Evolutionary conservation across 1,284 basidiomycete species (phyloP).

Genomic region (Tilletia horrida): DNA sequence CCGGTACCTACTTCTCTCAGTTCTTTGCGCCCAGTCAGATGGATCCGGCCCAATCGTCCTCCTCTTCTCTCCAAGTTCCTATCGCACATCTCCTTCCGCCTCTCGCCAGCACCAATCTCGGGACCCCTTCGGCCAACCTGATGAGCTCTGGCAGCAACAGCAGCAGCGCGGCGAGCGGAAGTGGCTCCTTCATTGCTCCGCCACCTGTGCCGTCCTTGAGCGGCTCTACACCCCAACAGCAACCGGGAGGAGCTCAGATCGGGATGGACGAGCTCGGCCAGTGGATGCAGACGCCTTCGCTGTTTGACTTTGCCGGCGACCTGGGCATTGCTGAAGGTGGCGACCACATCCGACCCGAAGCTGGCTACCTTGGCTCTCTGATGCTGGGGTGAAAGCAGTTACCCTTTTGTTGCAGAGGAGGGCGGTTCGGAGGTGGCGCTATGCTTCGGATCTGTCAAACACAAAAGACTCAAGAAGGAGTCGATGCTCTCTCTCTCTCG

Average conservation of each 20-base stretch:
- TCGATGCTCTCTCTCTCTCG: too few species aligned
- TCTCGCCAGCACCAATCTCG: background rate
- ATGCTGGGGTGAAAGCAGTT: background rate
- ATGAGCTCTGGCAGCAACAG: background rate
- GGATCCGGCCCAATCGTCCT: background rate
- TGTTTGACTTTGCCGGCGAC: conserved; percentile 16
- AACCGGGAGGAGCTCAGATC: background rate
- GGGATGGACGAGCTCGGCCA: background rate
- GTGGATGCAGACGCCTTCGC: conserved; percentile 12
- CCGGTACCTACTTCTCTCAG: background rate
- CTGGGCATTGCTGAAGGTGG: conserved; percentile 10
- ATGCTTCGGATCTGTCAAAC: too few species aligned
- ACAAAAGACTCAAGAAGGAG: too few species aligned
- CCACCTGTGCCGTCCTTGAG: background rate
- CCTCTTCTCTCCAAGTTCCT: background rate
- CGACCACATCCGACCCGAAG: background rate
- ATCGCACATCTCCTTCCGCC: background rate
- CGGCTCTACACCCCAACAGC: too few species aligned
- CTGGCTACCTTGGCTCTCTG: background rate
- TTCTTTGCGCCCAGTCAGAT: conserved; percentile 11
- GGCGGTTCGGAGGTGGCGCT: too few species aligned
- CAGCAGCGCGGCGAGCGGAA: background rate
- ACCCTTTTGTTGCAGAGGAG: too few species aligned
- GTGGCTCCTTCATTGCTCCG: background rate
- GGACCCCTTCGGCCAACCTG: conserved; percentile 4